These are phyloP conservation scores for Cucurbita pepo DNA, from an alignment of 306 rosid genomes.

Conservation along the genomic window DNA sequence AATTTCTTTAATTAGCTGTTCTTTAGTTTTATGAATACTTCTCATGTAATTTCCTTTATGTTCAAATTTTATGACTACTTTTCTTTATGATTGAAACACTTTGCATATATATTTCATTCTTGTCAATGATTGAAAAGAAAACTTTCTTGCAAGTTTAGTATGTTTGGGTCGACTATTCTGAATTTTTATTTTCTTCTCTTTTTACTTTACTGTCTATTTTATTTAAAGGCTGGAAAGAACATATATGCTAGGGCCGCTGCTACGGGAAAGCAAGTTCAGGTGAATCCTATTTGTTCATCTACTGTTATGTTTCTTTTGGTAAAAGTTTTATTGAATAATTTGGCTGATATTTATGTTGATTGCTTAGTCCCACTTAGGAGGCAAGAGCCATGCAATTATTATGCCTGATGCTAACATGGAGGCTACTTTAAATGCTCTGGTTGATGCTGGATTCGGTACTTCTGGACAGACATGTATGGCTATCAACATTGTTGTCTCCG, in stretches of 20 bases:
- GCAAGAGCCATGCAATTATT: constrained; percentile 42
- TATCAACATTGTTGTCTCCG: constrained; percentile 40
- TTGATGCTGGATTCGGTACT: constrained; percentile 49
- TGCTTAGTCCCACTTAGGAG: constrained; percentile 40
- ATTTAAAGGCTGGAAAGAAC: constrained; percentile 42
- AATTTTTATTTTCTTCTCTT: not conserved
- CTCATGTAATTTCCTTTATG: not conserved
- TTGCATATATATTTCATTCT: not conserved
- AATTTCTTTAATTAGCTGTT: not conserved
- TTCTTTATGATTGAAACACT: not conserved
- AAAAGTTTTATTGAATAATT: constrained; percentile 8
- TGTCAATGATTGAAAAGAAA: not conserved
- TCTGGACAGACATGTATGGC: constrained; percentile 49
- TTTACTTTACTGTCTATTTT: constrained; percentile 8
- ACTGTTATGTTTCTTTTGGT: not conserved
- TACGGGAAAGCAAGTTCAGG: constrained; percentile 65
- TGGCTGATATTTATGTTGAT: constrained; percentile 13
- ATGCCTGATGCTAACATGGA: constrained; percentile 68
- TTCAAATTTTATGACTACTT: not conserved
- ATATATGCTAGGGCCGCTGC: constrained; percentile 51
- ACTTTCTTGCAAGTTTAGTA: not conserved
- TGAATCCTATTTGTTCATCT: constrained; percentile 8
- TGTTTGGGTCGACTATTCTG: not conserved
- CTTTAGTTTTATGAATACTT: not conserved
- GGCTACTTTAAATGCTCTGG: constrained; percentile 42